Conservation (phyloP, 2,329 filamentous ascomycete genomes). For the Tolypocladium ophioglossoides region DNA sequence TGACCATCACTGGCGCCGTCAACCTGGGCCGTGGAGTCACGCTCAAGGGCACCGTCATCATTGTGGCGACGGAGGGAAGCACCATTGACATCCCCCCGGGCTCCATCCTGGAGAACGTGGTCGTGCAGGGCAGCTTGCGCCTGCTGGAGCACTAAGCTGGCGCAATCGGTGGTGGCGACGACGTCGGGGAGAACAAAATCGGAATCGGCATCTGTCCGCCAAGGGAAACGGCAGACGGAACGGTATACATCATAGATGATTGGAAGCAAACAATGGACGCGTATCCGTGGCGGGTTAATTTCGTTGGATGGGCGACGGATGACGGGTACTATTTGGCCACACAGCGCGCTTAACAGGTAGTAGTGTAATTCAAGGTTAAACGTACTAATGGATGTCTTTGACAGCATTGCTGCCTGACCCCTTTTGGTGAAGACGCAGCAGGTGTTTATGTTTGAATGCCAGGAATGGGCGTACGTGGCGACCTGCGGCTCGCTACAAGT, state of each 20-base stretch:
- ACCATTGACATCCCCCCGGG: slow-evolving; percentile 97
- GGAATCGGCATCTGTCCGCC: not conserved
- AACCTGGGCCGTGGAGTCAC: slow-evolving; percentile 94
- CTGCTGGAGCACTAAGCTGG: slow-evolving; percentile 50
- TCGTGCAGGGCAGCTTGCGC: slow-evolving; percentile 91
- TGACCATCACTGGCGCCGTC: slow-evolving; percentile 95
- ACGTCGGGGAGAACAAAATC: not conserved
- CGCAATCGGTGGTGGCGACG: not conserved
- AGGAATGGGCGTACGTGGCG: not conserved
- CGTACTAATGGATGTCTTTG: not conserved
- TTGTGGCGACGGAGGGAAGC: slow-evolving; percentile 93
- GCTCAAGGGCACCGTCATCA: slow-evolving; percentile 97
- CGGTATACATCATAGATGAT: not conserved
- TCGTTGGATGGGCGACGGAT: not conserved
- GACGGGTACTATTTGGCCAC: not conserved
- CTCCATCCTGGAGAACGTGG: slow-evolving; percentile 95
- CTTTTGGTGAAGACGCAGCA: not conserved
- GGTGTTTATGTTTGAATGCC: not conserved
- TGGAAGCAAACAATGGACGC: not conserved
- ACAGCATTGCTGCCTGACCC: not conserved
- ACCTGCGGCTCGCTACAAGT: not conserved
- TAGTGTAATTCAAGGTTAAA: not conserved
- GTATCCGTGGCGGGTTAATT: not conserved
- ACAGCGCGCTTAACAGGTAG: not conserved
- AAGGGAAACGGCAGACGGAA: not conserved